These are phyloP conservation scores for Diplocarpon mali DNA, from an alignment of 2,329 filamentous ascomycete species.

Conservation along the genomic window DNA sequence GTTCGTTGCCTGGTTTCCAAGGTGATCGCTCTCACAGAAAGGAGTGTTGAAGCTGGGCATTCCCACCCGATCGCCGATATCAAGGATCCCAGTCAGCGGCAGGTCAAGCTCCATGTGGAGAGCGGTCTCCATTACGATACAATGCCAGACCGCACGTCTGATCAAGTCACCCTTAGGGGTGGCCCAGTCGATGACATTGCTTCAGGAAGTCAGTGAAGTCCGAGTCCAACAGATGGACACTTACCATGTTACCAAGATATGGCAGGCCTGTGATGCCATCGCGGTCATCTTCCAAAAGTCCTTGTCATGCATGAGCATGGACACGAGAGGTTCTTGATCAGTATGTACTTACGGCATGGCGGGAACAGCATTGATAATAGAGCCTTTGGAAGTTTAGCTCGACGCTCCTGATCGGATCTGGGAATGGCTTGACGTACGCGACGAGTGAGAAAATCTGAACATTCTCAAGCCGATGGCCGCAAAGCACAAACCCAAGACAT, in stretches of 20 bases:
- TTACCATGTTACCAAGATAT: conserved; percentile 44
- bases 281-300: conserved; percentile 50
- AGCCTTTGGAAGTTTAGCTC: conserved; percentile 28
- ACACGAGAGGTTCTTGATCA: not conserved
- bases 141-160: conserved; percentile 46
- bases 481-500: conserved; percentile 45
- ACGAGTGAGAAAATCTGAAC: conserved; percentile 47
- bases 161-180: conserved; percentile 39
- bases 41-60: conserved; percentile 41
- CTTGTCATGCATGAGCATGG: conserved; percentile 26
- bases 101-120: conserved; percentile 48
- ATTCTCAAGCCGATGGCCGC: conserved; percentile 45
- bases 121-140: conserved; percentile 42
- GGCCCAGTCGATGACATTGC: conserved; percentile 35
- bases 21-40: conserved; percentile 36
- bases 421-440: conserved; percentile 32
- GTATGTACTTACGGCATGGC: conserved; percentile 35
- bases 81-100: conserved; percentile 42
- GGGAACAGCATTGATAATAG: conserved; percentile 42
- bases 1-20: conserved; percentile 39
- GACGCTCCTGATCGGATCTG: not conserved
- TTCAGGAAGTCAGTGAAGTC: conserved; percentile 15
- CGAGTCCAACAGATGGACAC: conserved; percentile 1
- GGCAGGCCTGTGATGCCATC: conserved; percentile 44
- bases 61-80: conserved; percentile 40